Evolutionary conservation across 2,329 filamentous ascomycete genomes (phyloP), one percentile per base, ranked within the genome.

Genomic region (Aspergillus aculeatus): DNA sequence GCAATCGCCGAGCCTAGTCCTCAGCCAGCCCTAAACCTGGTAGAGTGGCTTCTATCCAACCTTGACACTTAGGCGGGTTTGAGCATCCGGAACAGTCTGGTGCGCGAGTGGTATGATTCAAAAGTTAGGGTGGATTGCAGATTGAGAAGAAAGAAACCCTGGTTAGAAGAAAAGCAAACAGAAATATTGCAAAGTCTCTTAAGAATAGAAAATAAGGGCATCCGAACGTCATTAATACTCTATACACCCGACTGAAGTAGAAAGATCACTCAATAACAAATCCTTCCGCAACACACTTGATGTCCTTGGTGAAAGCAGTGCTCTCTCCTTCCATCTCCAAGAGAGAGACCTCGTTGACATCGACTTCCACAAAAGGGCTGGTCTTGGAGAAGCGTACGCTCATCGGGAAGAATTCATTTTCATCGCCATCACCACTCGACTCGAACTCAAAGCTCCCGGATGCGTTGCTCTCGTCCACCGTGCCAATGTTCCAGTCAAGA

Each of bases 391-490:
- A 99, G 57, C 88, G 85, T 62, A 98, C 88, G 56, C 86, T 89
- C 93, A 99, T 98, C 1, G 95, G 95, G 87, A 99, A 99, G 81
- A 98, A 98, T 69, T 97, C 93, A 58, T 91, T 89, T 73, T 98
- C 95, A 68, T 94, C 91, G 58, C 87, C 86, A 66, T 93, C 91
- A 57, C 87, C 86, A 11, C 91, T 87, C 1, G 92, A 92, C 77
- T 98, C 95, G 67, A 99, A 98, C 75, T 99, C 95, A 71, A 99
- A 98, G 50, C 90, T 89, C 19, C 95, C 95, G 47, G 83, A 92
- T 19, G 88, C 80, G 73, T 95, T 96, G 59, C 89, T 88, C 54
- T 92, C 88, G 70, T 93, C 90, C 47, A 98, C 88, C 4, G 86
- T 85, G 62, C 95, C 94, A 69, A 99, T 90, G 47, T 89, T 90